These are phyloP conservation scores for Geosmithia flava DNA, from an alignment of 2,329 filamentous ascomycete species.

Conservation along the genomic window DNA sequence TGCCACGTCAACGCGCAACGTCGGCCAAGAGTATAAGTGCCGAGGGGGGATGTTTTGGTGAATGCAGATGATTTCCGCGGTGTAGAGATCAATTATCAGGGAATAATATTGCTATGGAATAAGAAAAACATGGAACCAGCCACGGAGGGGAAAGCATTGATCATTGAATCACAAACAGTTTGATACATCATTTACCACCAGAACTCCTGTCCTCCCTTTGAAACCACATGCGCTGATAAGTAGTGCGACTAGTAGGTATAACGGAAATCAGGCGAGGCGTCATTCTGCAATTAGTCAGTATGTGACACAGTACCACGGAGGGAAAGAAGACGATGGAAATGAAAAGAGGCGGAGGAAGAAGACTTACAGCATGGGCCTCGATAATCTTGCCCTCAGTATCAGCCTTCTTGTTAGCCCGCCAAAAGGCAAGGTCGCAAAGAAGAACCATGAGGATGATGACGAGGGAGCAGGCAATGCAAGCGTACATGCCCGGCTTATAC, in stretches of 20 bases:
- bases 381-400: slow-evolving; percentile 40
- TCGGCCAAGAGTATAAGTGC: too few relatives aligned
- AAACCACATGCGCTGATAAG: background rate
- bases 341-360: background rate
- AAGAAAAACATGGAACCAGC: background rate
- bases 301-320: background rate
- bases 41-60: too few relatives aligned
- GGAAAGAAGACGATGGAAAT: background rate
- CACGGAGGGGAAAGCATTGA: background rate
- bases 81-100: background rate
- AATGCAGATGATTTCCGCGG: too few relatives aligned
- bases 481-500: slow-evolving; percentile 42
- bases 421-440: slow-evolving; percentile 26
- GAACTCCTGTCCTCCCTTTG: background rate
- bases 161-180: background rate
- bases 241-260: slow-evolving; percentile 16
- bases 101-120: background rate
- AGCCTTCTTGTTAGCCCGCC: slow-evolving; percentile 32
- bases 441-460: slow-evolving; percentile 32
- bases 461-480: slow-evolving; percentile 37
- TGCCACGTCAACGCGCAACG: too few relatives aligned
- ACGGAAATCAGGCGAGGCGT: slow-evolving; percentile 16
- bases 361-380: slow-evolving; percentile 35
- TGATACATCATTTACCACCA: background rate
- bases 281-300: slow-evolving; percentile 10